Base-by-base conservation (phyloP, 2,329 filamentous ascomycete species). In the Tolypocladium ovalisporum region DNA sequence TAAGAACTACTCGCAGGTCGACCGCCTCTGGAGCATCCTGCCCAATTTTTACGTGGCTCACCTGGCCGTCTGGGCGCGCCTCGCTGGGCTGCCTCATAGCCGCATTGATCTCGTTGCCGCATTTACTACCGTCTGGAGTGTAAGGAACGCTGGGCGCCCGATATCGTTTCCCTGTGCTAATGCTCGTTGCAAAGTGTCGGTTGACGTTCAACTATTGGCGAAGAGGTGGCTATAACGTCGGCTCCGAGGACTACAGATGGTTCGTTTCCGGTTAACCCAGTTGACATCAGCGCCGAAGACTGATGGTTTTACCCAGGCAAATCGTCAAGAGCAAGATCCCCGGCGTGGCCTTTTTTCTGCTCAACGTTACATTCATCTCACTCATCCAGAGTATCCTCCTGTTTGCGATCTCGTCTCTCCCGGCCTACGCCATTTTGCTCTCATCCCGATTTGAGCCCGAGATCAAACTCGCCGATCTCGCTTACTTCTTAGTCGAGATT, bases 131-230 rank as follows among this genome's bases (percentile, higher is more conserved):
- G 64, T 92, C 10, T 99, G 94, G 94, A 89, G 88, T 72, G 88
- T 91, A 75, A 72, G 87, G 54, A 24, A 17, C n/a, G 15, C 32
- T 40, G 13, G n/a, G 4, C 12, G 40, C 7, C 24, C 27, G 1
- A 24, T 7, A n/a, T n/a, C n/a, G n/a, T n/a, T 32, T 7, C 19
- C 27, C 40, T n/a, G 4, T 9, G 39, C 54, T 44, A 52, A 49
- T 55, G 19, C 17, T 24, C 44, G 34, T 39, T 39, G 1, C 10
- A 17, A 4, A 54, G 49, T 56, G 47, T 58, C 88, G 94, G 13
- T 76, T 99, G 72, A 97, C 93, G 3, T 97, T 83, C 78, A 99
- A 99, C 74, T 99, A 97, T 75, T 96, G 89, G 86, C 87, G 94
- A 58, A 96, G 90, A 71, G 94, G 94, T 42, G 94, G 94, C 29